These are phyloP conservation scores for Letharia lupina DNA, from an alignment of 495 filamentous ascomycete species.

Conservation along the genomic window DNA sequence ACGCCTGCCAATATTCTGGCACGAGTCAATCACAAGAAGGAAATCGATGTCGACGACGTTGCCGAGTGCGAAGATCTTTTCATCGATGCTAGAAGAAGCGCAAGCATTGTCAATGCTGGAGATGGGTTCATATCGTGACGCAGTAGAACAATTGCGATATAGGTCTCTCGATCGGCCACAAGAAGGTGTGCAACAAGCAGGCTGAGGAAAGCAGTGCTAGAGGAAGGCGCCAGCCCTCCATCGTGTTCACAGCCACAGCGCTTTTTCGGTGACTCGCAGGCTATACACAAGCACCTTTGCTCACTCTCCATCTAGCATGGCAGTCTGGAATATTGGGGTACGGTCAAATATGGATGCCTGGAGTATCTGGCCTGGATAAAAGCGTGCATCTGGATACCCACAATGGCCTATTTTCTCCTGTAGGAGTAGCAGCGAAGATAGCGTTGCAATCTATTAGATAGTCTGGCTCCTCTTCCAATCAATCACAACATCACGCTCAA, in stretches of 20 bases:
- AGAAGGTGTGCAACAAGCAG: background rate
- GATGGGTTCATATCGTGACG: constrained; percentile 51
- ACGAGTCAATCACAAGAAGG: constrained; percentile 58
- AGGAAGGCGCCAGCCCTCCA: background rate
- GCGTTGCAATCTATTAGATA: background rate
- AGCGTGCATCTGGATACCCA: constrained; percentile 5
- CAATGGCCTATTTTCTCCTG: background rate
- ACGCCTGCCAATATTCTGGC: constrained; percentile 73
- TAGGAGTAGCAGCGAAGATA: background rate
- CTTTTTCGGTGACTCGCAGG: background rate
- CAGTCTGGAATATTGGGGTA: background rate
- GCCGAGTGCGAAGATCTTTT: constrained; percentile 86
- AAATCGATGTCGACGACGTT: constrained; percentile 75
- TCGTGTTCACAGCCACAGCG: background rate
- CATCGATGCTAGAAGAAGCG: constrained; percentile 80
- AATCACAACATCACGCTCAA: background rate
- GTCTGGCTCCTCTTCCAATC: background rate
- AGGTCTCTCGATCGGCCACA: background rate
- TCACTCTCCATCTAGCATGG: background rate
- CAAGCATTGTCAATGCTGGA: constrained; percentile 56
- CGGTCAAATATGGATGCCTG: background rate
- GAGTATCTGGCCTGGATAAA: background rate
- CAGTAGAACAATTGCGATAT: background rate
- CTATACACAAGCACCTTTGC: background rate
- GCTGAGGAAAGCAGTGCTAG: background rate